Evolutionary conservation across 306 rosid genomes (phyloP).

Genomic region (Prunus salicina): DNA sequence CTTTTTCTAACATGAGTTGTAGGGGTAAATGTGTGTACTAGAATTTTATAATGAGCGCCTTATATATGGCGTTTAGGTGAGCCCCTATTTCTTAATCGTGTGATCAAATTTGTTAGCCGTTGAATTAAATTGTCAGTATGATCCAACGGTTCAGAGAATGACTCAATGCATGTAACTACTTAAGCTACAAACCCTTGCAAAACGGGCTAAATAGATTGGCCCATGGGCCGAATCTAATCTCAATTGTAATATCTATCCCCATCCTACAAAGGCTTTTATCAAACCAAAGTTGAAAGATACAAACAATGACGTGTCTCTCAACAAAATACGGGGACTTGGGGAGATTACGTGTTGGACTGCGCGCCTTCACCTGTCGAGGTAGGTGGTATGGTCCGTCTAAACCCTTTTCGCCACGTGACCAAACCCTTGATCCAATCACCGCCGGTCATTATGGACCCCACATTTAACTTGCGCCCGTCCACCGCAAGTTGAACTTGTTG

Average conservation of each 20-base stretch:
- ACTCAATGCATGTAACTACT: no score
- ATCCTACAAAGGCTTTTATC: no score
- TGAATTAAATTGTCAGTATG: fast-evolving
- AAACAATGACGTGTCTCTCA: constrained; percentile 11
- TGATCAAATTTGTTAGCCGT: no score
- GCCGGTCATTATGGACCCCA: not conserved
- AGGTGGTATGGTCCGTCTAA: not conserved
- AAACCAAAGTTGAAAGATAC: not conserved
- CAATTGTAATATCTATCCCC: no score
- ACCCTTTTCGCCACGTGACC: constrained; percentile 7
- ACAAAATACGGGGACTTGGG: not conserved
- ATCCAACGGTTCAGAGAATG: fast-evolving
- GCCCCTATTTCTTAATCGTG: no score
- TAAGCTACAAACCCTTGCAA: no score
- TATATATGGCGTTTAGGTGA: no score
- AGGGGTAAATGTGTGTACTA: no score
- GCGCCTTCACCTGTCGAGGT: not conserved
- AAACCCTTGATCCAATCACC: not conserved
- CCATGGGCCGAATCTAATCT: no score
- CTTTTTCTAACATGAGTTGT: no score
- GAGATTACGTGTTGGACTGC: not conserved
- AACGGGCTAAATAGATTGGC: no score
- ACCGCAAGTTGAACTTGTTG: not conserved
- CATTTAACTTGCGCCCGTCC: not conserved
- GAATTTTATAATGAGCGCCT: no score